Evolutionary conservation across 345 rosid species (phyloP), one percentile per base, ranked within the genome.

Genomic region (thale cress (Arabidopsis thaliana)): DNA sequence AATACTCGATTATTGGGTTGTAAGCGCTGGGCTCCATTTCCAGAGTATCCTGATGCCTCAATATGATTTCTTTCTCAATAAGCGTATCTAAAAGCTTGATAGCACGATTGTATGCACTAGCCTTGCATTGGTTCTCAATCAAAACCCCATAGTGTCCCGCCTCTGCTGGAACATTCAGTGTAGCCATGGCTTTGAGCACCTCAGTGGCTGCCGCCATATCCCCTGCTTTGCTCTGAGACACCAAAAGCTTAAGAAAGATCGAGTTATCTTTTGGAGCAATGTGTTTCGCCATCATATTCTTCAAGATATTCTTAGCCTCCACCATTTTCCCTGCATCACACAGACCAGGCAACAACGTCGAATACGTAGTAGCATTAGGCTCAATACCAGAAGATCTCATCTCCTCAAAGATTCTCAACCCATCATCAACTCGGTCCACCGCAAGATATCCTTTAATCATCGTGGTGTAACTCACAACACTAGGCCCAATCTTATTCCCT

Each of bases 111-210:
- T 82, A 89, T 8, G 79, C 88, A 58, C 76, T 85, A 20, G 84
- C 85, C 84, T 91, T 86, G 83, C 96, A 91, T 20, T 85, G 85
- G 75, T 86, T 85, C 83, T 91, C 91, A 4, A 91, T 88, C 24
- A 91, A 80, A 48, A 93, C 79, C 25, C 97, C 97, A 50, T 91
- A 93, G 49, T 91, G 97, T 60, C 94, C 91, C 0, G 97, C 97
- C 78, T 89, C 97, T 1, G 88, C 84, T 0, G 93, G 91, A 69
- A 91, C 82, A 24, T 88, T 85, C 82, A 93, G 78, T 42, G 86
- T 81, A n/a, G 80, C 82, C 97, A 91, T 93, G 67, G 87, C 91
- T 81, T 87, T 87, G 12, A 93, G 87, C 77, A 93, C 95, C 76
- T 85, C 89, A 0, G 59, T 78, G 40, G 93, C 97, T 2, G 96